phyloP scores from a whole-genome alignment of 2,329 filamentous ascomycete genomes.

The Calonectria pseudoreteaudii region DNA sequence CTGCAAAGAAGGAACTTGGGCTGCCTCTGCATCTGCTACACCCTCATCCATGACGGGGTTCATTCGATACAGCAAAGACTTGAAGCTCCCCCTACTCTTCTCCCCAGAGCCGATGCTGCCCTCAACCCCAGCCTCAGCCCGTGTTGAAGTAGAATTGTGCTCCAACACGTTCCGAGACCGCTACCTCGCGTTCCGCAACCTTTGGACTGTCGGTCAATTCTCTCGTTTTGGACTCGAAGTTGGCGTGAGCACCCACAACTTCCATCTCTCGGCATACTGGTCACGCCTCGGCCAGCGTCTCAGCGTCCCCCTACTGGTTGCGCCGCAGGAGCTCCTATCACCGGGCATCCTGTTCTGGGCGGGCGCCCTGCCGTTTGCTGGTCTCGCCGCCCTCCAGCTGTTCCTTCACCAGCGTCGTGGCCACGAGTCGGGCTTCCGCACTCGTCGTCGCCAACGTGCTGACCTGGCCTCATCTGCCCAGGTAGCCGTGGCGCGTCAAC shows the following conservation, averaged over 20 bases:
- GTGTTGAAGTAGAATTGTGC: constrained; percentile 57
- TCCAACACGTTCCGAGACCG: constrained; percentile 50
- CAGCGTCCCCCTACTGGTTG: constrained; percentile 56
- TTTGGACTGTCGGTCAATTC: constrained; percentile 55
- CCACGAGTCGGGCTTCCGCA: neutral
- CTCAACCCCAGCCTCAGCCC: constrained; percentile 39
- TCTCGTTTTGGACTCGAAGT: constrained; percentile 59
- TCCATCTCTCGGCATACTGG: constrained; percentile 62
- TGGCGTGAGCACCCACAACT: constrained; percentile 52
- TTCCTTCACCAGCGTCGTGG: constrained; percentile 35
- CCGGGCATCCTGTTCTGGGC: constrained; percentile 53
- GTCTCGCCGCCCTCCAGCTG: constrained; percentile 53
- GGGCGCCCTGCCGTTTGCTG: constrained; percentile 53
- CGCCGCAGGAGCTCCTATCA: constrained; percentile 42
- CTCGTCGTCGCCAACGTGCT: constrained; percentile 18
- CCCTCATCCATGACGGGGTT: constrained; percentile 48
- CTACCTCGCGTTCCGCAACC: constrained; percentile 57
- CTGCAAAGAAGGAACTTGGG: constrained; percentile 54
- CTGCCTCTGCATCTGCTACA: constrained; percentile 50
- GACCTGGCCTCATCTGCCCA: constrained; percentile 31
- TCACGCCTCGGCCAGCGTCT: constrained; percentile 59
- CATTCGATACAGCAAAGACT: constrained; percentile 47
- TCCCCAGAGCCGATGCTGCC: constrained; percentile 28
- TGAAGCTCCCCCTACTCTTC: constrained; percentile 44
- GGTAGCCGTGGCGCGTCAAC: constrained; percentile 47